phyloP scores from a whole-genome alignment of 202 grass and related monocot species.

The Schoenoplectus triqueter region DNA sequence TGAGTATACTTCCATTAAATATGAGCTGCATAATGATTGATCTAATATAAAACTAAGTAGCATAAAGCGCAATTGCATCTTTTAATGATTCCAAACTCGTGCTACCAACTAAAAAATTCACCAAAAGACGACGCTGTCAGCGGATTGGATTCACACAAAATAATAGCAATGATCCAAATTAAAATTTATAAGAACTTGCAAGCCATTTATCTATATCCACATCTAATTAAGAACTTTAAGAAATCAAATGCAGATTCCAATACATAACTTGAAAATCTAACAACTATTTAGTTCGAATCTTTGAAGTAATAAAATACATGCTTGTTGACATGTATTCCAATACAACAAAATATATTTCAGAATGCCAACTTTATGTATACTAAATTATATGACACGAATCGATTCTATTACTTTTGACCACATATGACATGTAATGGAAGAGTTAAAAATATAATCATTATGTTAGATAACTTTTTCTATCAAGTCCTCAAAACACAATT shows the following conservation, averaged over 20 bases:
- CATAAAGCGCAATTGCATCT: conserved; percentile 7
- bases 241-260: not conserved
- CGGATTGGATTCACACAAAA: conserved; percentile 15
- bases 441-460: not conserved
- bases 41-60: not conserved
- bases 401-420: not conserved
- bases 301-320: not conserved
- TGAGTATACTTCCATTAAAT: not conserved
- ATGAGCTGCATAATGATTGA: conserved; percentile 1
- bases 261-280: not conserved
- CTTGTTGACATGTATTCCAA: not conserved
- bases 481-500: not conserved
- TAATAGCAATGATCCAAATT: not conserved
- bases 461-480: not conserved
- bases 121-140: not conserved
- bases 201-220: not conserved
- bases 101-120: not conserved
- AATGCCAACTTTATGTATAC: not conserved
- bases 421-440: not conserved
- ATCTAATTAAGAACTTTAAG: not conserved
- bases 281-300: not conserved
- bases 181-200: not conserved
- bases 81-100: conserved; percentile 28
- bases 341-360: not conserved
- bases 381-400: not conserved